Conservation (phyloP, 176 grass and related monocot species). For the Aegilops sharonensis region DNA sequence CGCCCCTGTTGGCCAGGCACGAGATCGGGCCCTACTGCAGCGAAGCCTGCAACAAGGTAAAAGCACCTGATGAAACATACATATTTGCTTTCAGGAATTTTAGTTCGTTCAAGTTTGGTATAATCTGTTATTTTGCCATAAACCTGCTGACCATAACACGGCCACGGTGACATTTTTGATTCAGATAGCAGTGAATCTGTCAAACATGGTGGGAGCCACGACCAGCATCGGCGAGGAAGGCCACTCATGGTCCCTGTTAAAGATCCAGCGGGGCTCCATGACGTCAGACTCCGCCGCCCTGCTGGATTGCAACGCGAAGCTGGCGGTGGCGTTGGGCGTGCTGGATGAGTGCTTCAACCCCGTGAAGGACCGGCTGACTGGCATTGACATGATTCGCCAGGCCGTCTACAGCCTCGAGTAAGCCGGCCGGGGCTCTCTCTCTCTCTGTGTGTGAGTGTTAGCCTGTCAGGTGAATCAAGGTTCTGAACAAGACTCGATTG, state of each 20-base stretch:
- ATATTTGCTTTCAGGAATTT: too few species aligned
- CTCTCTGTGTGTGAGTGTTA: too few species aligned
- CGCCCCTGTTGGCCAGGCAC: constrained; percentile 27
- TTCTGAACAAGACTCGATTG: neutral
- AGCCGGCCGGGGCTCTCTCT: neutral
- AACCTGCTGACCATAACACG: too few species aligned
- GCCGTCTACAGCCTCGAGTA: constrained; percentile 72
- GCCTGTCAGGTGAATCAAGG: neutral
- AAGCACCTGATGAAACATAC: neutral
- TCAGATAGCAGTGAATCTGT: constrained; percentile 54
- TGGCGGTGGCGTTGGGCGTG: constrained; percentile 50
- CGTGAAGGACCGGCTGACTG: constrained; percentile 58
- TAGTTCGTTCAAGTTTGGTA: neutral
- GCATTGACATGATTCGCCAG: constrained; percentile 59
- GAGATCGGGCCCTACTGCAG: constrained; percentile 45
- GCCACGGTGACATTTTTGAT: neutral
- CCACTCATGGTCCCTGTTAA: constrained; percentile 61
- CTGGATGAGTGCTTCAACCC: constrained; percentile 75
- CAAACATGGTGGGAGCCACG: constrained; percentile 44
- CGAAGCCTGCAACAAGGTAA: constrained; percentile 77
- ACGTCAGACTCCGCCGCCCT: neutral
- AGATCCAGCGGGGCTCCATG: constrained; percentile 36
- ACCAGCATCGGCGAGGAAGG: constrained; percentile 50
- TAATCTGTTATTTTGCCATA: neutral
- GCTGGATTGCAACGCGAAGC: constrained; percentile 57